Base-by-base conservation (phyloP, 2,329 filamentous ascomycete genomes). In the Fusarium sp. region DNA sequence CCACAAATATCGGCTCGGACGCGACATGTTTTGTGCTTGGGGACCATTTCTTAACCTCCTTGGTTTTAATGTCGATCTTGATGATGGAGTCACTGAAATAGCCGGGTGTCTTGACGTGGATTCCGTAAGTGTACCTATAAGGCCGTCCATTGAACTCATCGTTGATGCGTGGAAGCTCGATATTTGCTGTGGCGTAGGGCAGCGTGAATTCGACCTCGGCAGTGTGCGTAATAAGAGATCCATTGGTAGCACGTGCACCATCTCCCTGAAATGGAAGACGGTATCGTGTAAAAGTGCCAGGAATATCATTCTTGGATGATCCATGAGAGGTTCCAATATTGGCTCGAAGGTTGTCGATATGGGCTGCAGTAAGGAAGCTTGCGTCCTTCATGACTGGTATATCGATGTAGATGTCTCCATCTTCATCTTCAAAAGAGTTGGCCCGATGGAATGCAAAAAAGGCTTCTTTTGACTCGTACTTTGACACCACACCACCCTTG, bases 71-170 rank as follows among this genome's bases (percentile, higher is more conserved):
- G 46, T 66, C 55, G 16, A 66, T 60, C 44, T 65, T 66, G 44
- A 66, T 66, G 23, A 66, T 53, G 13, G 64, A 66, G 28, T 65
- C 64, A 27, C 31, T 47, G n/a, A 65, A 66, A n/a, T 51, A 30
- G 8, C 64, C 60, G 6, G 12, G 18, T 3, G 13, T 52, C 12
- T 60, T 43, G 3, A 64, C 51, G 9, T 66, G 64, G 4, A 66
- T 46, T 7, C 64, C 55, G 8, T 56, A 65, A 4, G 61, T 30
- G 9, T 65, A 61, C 6, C 55, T 51, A n/a, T 66, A 66, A 7
- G 55, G 47, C 3, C 46, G 55, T 2, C 55, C 61, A 27, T 34
- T 11, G 11, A 27, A 48, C 10, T 34, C 43, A 12, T 46, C 39
- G 15, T 64, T 64, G 27, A 64, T 54, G 9, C 55, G 47, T 6